Evolutionary conservation across 345 rosid genomes (phyloP).

Genomic region (Lumnitzera racemosa): DNA sequence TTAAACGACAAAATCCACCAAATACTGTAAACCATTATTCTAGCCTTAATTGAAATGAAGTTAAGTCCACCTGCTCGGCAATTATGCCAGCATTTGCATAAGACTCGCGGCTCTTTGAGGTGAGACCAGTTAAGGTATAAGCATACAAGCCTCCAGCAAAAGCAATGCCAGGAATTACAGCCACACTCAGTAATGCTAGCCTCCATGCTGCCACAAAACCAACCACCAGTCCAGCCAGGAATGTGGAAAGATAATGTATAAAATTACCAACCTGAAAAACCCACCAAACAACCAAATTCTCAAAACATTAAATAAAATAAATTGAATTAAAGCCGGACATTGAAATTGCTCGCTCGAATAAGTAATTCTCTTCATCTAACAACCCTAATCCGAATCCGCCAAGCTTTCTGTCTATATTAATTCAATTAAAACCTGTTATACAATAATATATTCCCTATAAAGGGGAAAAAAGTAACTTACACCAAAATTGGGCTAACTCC

Average conservation of each 20-base stretch:
- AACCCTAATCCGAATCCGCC: too few relatives aligned
- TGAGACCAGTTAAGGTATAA: conserved; percentile 91
- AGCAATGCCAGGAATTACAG: conserved; percentile 97
- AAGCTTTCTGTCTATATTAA: too few relatives aligned
- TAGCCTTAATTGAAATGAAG: too few relatives aligned
- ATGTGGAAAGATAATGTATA: conserved; percentile 91
- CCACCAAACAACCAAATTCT: neutral
- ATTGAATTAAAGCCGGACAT: neutral
- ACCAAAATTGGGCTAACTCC: conserved; percentile 29
- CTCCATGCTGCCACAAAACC: conserved; percentile 99
- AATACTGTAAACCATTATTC: neutral
- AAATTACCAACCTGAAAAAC: conserved; percentile 84
- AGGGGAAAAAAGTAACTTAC: neutral
- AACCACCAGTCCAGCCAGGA: conserved; percentile 96
- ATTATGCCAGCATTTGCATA: conserved; percentile 93
- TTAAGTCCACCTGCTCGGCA: conserved; percentile 78
- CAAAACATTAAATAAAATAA: conserved; percentile 1
- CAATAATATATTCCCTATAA: too few relatives aligned
- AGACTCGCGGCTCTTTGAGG: conserved; percentile 96
- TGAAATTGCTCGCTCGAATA: neutral
- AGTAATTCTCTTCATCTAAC: conserved; percentile 1
- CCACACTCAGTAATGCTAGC: conserved; percentile 87
- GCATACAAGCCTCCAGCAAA: conserved; percentile 99
- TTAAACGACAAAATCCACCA: neutral
- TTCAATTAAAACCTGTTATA: too few relatives aligned